A percentile compares a stretch with the other conserved stretches of the same genome.
Conservation (phyloP, 2,329 filamentous ascomycete genomes). For the Colletotrichum tabaci region DNA sequence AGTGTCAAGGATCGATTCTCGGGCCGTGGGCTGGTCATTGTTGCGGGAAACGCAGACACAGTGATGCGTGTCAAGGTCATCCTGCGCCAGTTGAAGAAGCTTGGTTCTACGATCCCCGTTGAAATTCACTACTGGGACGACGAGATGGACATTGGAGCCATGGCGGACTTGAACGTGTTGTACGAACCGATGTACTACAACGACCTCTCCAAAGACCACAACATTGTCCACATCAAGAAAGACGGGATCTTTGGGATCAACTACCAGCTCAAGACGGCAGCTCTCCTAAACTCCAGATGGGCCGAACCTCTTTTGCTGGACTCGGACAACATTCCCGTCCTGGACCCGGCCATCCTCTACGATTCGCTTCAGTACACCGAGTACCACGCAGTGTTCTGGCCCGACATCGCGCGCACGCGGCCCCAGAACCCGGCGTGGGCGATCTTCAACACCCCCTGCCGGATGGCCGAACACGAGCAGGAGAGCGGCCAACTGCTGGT, state of each 20-base stretch:
- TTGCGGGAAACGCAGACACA: constrained; percentile 35
- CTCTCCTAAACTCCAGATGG: constrained; percentile 27
- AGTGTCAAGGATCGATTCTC: constrained; percentile 25
- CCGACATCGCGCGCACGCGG: constrained; percentile 27
- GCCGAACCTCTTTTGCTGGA: constrained; percentile 22
- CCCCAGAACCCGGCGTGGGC: constrained; percentile 30
- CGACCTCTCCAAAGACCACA: constrained; percentile 29
- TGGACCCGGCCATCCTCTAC: constrained; percentile 20
- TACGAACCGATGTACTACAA: constrained; percentile 34
- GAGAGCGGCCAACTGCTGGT: constrained; percentile 31
- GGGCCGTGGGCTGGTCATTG: constrained; percentile 25
- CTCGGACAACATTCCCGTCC: constrained; percentile 27
- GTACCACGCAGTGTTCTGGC: constrained; percentile 30
- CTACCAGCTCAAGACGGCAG: constrained; percentile 37
- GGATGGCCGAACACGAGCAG: constrained; percentile 35
- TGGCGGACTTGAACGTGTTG: constrained; percentile 27
- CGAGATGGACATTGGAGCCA: constrained; percentile 23
- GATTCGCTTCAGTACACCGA: constrained; percentile 30
- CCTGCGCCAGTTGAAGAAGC: constrained; percentile 25
- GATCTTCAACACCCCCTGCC: constrained; percentile 31
- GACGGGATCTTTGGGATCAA: constrained; percentile 36
- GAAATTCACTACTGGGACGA: constrained; percentile 33
- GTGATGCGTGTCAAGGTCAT: constrained; percentile 34
- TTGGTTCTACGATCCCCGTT: constrained; percentile 6
- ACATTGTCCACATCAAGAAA: constrained; percentile 33